Conservation (phyloP, 2,329 filamentous ascomycete genomes). For the Epichloe sp. region DNA sequence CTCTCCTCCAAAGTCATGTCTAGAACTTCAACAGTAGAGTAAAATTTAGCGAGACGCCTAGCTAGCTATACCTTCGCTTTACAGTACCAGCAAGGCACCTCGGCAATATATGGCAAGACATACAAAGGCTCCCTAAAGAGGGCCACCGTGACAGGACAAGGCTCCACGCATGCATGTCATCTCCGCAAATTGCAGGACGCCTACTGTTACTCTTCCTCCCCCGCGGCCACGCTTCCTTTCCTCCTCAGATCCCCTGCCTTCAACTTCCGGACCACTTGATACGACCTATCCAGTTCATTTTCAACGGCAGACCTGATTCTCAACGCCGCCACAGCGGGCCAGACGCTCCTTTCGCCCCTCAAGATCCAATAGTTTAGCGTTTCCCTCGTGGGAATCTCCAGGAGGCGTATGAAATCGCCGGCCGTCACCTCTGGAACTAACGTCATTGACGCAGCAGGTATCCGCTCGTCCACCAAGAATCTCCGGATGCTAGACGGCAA, state of each 20-base stretch:
- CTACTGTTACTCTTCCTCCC: constrained; percentile 8
- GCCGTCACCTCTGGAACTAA: constrained; percentile 68
- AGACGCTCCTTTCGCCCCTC: constrained; percentile 75
- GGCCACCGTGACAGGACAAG: too few relatives aligned
- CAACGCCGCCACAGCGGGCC: constrained; percentile 76
- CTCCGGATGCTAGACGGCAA: constrained; percentile 58
- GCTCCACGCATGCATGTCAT: background rate
- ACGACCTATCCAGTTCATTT: constrained; percentile 74
- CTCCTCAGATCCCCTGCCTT: constrained; percentile 38
- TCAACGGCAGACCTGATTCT: constrained; percentile 76
- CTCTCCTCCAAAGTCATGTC: too few relatives aligned
- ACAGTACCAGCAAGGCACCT: too few relatives aligned
- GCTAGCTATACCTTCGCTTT: too few relatives aligned
- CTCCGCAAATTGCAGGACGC: background rate
- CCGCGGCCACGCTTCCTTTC: constrained; percentile 27
- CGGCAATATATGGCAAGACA: too few relatives aligned
- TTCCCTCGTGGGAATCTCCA: constrained; percentile 70
- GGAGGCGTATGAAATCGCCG: constrained; percentile 59
- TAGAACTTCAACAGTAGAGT: too few relatives aligned
- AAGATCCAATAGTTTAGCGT: constrained; percentile 75
- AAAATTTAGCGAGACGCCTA: too few relatives aligned
- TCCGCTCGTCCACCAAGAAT: constrained; percentile 70
- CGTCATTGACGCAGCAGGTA: constrained; percentile 66
- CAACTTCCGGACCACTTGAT: constrained; percentile 60
- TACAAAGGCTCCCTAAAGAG: too few relatives aligned